A percentile compares a stretch with the other conserved stretches of the same genome.
Conservation (phyloP, 306 rosid genomes). For the Prunus mume region DNA sequence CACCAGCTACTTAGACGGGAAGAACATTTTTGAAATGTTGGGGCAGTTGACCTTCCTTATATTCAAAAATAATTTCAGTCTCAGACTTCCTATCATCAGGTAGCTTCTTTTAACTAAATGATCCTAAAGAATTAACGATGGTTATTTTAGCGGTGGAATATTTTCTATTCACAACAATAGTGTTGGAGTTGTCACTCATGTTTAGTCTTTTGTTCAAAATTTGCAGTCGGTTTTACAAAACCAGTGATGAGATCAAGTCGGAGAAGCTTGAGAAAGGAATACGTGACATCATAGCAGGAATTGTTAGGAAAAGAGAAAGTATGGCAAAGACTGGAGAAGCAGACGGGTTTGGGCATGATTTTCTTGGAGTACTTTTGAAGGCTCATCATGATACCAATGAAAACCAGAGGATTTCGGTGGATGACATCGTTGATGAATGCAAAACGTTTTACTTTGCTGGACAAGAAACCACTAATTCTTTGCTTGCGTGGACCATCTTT, state of each 20-base stretch:
- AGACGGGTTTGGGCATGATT: neutral
- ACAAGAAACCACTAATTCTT: no score
- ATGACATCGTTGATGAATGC: neutral
- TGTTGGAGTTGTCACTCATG: neutral
- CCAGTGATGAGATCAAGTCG: neutral
- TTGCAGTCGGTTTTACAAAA: neutral
- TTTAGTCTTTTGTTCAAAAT: neutral
- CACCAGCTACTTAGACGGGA: conserved; percentile 1
- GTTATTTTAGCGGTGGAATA: neutral
- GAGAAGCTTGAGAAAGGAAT: neutral
- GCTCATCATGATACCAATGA: neutral
- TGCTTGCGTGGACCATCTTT: neutral
- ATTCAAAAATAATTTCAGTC: neutral
- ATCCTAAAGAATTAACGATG: neutral
- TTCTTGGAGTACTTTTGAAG: neutral
- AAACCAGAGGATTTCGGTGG: neutral
- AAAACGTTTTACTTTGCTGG: neutral
- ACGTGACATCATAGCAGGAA: neutral
- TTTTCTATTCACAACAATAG: neutral
- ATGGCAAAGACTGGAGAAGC: neutral
- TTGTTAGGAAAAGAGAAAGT: neutral
- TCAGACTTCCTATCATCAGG: neutral
- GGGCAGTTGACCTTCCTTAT: neutral
- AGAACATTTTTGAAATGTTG: neutral
- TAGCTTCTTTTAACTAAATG: neutral